These are phyloP conservation scores for Myxozyma geophila DNA, from an alignment of 805 yeast species.

Conservation along the genomic window DNA sequence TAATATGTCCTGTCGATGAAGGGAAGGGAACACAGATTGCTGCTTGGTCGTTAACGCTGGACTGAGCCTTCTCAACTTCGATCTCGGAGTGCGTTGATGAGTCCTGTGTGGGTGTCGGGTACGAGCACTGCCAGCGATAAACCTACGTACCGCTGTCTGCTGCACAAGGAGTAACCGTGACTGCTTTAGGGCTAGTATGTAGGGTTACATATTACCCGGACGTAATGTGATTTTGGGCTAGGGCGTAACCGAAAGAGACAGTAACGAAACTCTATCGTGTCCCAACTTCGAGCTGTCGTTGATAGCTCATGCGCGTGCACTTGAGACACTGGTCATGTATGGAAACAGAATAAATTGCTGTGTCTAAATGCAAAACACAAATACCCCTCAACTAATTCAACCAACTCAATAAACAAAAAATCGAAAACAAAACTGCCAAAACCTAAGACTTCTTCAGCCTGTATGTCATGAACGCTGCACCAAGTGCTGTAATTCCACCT, in stretches of 20 bases:
- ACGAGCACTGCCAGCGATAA: constrained; percentile 4
- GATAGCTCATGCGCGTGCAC: too few species aligned
- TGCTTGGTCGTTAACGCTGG: constrained; percentile 5
- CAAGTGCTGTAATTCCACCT: constrained; percentile 46
- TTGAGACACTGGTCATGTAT: too few species aligned
- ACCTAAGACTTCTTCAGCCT: constrained; percentile 16
- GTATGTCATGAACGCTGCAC: constrained; percentile 44
- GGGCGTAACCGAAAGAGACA: not conserved
- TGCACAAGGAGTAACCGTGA: not conserved
- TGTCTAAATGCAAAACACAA: too few species aligned
- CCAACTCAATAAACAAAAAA: not conserved
- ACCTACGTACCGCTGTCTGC: not conserved
- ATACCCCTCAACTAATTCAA: not conserved
- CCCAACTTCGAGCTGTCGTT: too few species aligned
- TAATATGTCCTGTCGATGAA: constrained; percentile 7
- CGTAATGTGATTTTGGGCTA: not conserved
- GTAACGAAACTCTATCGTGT: too few species aligned
- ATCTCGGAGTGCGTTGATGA: constrained; percentile 6
- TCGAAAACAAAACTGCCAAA: not conserved
- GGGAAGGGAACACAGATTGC: constrained; percentile 5
- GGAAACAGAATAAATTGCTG: too few species aligned
- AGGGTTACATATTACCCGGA: constrained; percentile 4
- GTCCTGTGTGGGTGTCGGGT: constrained; percentile 7
- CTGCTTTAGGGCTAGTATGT: constrained; percentile 12
- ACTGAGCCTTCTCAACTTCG: not conserved